Base-by-base conservation (phyloP, 1,284 basidiomycete species). In the Hortiboletus rubellus region DNA sequence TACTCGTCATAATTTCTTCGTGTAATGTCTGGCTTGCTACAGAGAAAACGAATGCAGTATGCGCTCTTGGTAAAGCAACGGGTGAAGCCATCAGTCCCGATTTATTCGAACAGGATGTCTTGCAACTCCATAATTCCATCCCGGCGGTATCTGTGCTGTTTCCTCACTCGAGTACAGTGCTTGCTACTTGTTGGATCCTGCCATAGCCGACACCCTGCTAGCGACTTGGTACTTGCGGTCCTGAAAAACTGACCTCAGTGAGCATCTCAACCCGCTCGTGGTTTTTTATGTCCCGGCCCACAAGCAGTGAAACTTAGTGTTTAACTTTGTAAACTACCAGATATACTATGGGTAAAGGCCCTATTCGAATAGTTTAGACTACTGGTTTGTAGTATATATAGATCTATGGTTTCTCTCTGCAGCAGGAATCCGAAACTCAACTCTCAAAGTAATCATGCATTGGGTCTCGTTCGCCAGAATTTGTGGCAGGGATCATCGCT, bases 401-500 rank as follows among this genome's bases (percentile, higher is more conserved):
- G 11, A 18, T 57, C 50, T 41, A 55, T 33, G 9, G 14, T 49
- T 41, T 45, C 38, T 38, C 14, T 44, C 24, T 7, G 15, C 41
- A 53, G 52, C 42, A 42, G 34, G 17, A 50, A 43, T 42, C 31
- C 17, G 2, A 34, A 37, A 44, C 27, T 27, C 3, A 31, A 10
- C 31, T 46, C 34, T 18, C 12, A 45, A 38, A 27, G 8, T 5
- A 9, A 15, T 60, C 50, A 60, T 22, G 9, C 41, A 50, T 42
- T 45, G 27, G 42, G 50, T 24, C 10, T 55, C 12, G 7, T 45
- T 18, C 24, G n/a, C 7, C 55, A 31, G 12, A 55, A 43, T 46
- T 60, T 60, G 5, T 67, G 60, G 12, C 48, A 42, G 7, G 60
- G 67, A 47, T 74, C 73, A 43, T 76, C 76, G 31, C 71, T 77